These are phyloP conservation scores for Raphidocelis subcapitata DNA, from an alignment of 139 green algal species.

Conservation along the genomic window DNA sequence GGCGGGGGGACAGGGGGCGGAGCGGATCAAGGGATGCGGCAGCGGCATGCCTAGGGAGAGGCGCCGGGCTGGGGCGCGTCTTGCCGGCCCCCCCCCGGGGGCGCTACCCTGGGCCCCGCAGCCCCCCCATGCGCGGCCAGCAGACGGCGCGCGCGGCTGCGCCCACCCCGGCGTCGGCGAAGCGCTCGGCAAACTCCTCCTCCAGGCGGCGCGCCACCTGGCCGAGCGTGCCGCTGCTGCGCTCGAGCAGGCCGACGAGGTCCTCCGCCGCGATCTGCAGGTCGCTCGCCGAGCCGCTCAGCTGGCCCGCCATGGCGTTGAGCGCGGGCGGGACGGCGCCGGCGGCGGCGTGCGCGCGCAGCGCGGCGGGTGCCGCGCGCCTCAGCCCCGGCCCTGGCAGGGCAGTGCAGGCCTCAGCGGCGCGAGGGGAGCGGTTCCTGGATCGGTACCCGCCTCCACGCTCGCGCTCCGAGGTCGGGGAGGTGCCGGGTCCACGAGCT, in stretches of 20 bases:
- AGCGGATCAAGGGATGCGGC: too few relatives aligned
- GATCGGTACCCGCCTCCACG: too few relatives aligned
- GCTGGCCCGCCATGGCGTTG: neutral
- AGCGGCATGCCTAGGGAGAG: neutral
- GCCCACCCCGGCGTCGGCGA: constrained; percentile 13
- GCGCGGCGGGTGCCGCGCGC: neutral
- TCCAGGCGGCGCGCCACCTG: constrained; percentile 14
- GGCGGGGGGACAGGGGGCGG: too few relatives aligned
- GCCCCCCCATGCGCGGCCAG: neutral
- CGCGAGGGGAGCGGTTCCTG: too few relatives aligned
- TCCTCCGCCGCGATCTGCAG: constrained; percentile 6
- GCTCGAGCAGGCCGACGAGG: constrained; percentile 17
- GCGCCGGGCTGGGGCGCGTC: neutral
- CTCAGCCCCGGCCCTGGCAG: neutral
- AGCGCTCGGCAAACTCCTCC: constrained; percentile 28
- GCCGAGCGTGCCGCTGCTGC: constrained; percentile 1
- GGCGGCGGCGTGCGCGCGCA: neutral
- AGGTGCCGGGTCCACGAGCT: too few relatives aligned
- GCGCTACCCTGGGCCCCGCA: neutral
- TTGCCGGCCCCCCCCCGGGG: neutral
- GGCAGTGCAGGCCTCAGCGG: neutral
- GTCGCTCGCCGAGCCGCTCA: neutral
- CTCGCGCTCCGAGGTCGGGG: too few relatives aligned
- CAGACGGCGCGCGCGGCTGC: too few relatives aligned
- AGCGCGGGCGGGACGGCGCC: neutral